Evolutionary conservation across 2,329 filamentous ascomycete genomes (phyloP).

Genomic region (Phialophora verrucosa): DNA sequence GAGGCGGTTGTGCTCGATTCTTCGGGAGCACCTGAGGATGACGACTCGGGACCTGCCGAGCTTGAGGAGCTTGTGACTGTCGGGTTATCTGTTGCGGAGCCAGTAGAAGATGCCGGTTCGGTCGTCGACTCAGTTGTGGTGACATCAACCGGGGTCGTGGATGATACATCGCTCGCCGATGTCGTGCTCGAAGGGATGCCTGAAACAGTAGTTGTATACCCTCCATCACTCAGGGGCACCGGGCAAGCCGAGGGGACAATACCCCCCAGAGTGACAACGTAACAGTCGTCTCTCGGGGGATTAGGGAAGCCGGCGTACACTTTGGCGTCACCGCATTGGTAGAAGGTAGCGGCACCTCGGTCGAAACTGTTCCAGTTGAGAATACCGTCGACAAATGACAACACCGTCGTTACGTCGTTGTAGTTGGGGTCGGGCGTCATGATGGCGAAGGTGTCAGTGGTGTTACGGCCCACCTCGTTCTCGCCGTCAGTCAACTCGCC

Average conservation of each 20-base stretch:
- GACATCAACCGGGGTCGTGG: conserved; percentile 11
- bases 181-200: not conserved
- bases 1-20: not conserved
- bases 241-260: conserved; percentile 31
- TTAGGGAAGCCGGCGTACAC: conserved; percentile 36
- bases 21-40: too few relatives aligned
- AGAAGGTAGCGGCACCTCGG: conserved; percentile 31
- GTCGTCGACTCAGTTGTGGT: conserved; percentile 13
- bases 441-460: conserved; percentile 25
- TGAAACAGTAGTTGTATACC: not conserved
- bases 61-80: conserved; percentile 23
- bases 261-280: conserved; percentile 32
- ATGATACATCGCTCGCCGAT: not conserved
- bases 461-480: conserved; percentile 33
- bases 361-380: conserved; percentile 33
- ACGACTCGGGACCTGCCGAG: not conserved
- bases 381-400: conserved; percentile 35
- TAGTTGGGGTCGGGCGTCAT: conserved; percentile 20
- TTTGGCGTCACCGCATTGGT: conserved; percentile 30
- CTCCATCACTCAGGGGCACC: conserved; percentile 16
- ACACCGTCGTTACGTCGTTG: conserved; percentile 32
- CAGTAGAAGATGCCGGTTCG: conserved; percentile 9
- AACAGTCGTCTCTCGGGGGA: conserved; percentile 30
- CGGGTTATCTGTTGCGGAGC: not conserved
- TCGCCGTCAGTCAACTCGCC: conserved; percentile 28